Evolutionary conservation across 2,329 filamentous ascomycete genomes (phyloP).

Genomic region (Apiospora marii): DNA sequence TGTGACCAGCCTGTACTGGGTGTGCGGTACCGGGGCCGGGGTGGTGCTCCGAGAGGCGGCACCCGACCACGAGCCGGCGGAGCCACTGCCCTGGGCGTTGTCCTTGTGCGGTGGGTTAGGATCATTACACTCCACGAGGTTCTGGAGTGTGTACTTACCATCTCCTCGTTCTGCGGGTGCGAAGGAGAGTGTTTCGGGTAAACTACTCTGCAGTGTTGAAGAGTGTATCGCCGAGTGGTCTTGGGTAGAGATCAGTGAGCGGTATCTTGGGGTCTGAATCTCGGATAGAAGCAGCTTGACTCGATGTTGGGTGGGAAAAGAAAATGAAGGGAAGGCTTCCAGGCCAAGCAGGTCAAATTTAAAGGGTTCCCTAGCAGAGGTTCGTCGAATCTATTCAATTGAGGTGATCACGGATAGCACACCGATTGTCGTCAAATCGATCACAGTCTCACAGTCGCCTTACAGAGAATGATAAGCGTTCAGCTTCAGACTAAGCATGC

Average conservation of each 20-base stretch:
- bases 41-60: neutral
- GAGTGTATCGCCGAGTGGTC: neutral
- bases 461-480: neutral
- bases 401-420: neutral
- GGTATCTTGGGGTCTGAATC: neutral
- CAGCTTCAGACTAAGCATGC: neutral
- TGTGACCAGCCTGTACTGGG: conserved; percentile 22
- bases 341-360: neutral
- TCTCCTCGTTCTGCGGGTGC: neutral
- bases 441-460: neutral
- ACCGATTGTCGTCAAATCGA: neutral
- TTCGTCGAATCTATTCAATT: neutral
- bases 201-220: neutral
- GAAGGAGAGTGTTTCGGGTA: neutral
- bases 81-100: neutral
- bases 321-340: neutral
- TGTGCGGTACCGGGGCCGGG: neutral
- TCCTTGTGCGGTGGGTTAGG: neutral
- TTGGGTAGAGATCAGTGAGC: neutral
- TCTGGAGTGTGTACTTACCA: neutral
- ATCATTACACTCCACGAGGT: neutral
- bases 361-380: neutral
- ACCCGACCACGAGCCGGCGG: neutral
- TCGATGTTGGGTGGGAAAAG: neutral
- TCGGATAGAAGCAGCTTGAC: neutral